phyloP scores from a whole-genome alignment of 2,329 filamentous ascomycete species.

The Colletotrichum sp. region DNA sequence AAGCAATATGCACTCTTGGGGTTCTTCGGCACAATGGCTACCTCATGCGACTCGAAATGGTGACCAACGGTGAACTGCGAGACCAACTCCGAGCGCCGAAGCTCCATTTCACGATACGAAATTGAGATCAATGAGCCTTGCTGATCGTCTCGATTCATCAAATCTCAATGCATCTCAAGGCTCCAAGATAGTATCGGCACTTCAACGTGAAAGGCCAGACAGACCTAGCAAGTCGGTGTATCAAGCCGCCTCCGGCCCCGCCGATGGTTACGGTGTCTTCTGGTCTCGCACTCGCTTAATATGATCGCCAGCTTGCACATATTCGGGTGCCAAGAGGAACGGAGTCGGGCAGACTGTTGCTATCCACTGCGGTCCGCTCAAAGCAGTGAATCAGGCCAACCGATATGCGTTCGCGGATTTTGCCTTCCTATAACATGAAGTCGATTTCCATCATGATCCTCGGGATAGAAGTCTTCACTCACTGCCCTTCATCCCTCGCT shows the following conservation, averaged over 20 bases:
- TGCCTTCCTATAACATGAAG: neutral
- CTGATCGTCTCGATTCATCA: neutral
- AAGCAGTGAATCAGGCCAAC: neutral
- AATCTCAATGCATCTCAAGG: fast-evolving
- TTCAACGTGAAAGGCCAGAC: neutral
- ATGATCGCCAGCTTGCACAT: neutral
- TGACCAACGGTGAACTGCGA: neutral
- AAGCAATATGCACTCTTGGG: fast-evolving
- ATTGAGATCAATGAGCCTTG: neutral
- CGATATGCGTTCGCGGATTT: neutral
- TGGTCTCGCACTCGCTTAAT: neutral
- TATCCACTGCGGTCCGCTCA: neutral
- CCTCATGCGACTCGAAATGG: neutral
- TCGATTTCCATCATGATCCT: neutral
- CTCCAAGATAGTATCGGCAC: neutral
- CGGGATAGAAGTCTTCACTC: neutral
- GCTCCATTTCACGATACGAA: neutral
- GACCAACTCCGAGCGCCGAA: neutral
- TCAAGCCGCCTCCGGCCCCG: neutral
- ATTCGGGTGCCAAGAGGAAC: neutral
- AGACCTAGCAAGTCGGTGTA: neutral
- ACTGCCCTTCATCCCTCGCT: neutral
- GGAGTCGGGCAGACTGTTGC: neutral
- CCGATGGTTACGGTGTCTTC: neutral
- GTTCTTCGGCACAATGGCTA: fast-evolving